Evolutionary conservation across 352 stramenopile species (phyloP).

Genomic region (Pythium periplocum): DNA sequence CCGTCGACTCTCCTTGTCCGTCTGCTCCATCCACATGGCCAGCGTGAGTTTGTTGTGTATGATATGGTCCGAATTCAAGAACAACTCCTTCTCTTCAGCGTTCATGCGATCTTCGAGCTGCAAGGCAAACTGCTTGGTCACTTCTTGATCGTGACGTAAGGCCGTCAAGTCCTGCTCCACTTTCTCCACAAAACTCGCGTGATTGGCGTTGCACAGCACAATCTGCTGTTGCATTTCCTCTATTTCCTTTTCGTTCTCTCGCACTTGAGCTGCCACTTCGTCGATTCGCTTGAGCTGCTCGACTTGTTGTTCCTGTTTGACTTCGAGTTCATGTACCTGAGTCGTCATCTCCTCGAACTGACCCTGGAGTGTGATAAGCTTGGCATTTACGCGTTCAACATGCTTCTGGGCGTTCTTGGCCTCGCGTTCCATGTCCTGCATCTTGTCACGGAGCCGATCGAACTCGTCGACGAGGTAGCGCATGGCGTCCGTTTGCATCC

Average conservation of each 20-base stretch:
- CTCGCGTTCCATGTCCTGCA: constrained; percentile 73
- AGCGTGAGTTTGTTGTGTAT: constrained; percentile 72
- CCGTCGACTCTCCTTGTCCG: constrained; percentile 59
- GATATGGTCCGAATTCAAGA: constrained; percentile 77
- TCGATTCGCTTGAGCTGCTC: constrained; percentile 75
- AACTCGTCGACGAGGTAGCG: constrained; percentile 81
- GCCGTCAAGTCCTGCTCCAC: constrained; percentile 40
- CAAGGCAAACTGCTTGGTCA: constrained; percentile 80
- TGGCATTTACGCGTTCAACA: constrained; percentile 71
- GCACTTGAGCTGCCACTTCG: constrained; percentile 43
- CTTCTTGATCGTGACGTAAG: constrained; percentile 60
- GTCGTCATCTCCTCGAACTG: constrained; percentile 64
- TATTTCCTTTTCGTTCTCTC: constrained; percentile 49
- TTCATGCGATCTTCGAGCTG: constrained; percentile 83
- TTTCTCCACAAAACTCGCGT: constrained; percentile 48
- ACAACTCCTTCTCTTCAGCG: constrained; percentile 75
- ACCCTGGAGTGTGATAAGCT: constrained; percentile 68
- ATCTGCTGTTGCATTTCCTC: constrained; percentile 35
- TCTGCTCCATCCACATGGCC: constrained; percentile 74
- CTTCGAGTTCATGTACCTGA: constrained; percentile 63
- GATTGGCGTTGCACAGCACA: constrained; percentile 30
- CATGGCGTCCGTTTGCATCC: constrained; percentile 82
- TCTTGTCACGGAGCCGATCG: constrained; percentile 69
- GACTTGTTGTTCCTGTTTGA: constrained; percentile 45
- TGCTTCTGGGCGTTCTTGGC: constrained; percentile 71